Evolutionary conservation across 2,329 filamentous ascomycete genomes (phyloP), one percentile per base, ranked within the genome.

Genomic region (Plenodomus lindquistii): DNA sequence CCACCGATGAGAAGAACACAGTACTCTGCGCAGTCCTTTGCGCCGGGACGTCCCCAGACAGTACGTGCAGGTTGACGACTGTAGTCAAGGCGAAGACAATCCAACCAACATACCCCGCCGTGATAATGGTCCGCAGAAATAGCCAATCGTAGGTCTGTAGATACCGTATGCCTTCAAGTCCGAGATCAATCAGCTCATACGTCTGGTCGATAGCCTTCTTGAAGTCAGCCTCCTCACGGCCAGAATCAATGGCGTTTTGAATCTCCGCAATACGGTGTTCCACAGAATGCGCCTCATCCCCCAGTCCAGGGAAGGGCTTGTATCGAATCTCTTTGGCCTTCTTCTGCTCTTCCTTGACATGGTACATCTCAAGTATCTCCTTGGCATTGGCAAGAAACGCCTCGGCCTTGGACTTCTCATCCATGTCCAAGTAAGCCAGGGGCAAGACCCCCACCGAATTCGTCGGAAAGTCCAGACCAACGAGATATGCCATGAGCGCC

Each of bases 141-240:
- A 99, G 80, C 94, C 94, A 99, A 75, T 99, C 94, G 65, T 99
- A 99, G 0, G 92, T 99, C 73, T 99, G 94, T 20, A 99, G 81
- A 70, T 99, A 99, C 42, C 94, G 84, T 51, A 99, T 77, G 7
- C 94, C 94, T 52, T 91, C 83, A 1, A 99, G 80, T 1, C 85
- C 87, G 42, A 89, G 75, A 50, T 87, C 82, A 51, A 97, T 88
- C 13, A 99, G 79, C 21, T 85, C 82, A 36, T 88, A 85, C 1
- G 89, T 91, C 62, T 89, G 83, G 48, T 84, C 78, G 60, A 97
- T 96, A 1, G 93, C 90, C 59, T 89, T 83, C 47, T 93, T 85
- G 55, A 86, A 85, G 38, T 82, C 78, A 7, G 82, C 85, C 9
- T 75, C 73, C 11, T 83, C 77, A 44, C 97, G 93, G 7, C 90